phyloP scores from a whole-genome alignment of 768 basidiomycete species.

The Tylopilus vinaceipallidus region DNA sequence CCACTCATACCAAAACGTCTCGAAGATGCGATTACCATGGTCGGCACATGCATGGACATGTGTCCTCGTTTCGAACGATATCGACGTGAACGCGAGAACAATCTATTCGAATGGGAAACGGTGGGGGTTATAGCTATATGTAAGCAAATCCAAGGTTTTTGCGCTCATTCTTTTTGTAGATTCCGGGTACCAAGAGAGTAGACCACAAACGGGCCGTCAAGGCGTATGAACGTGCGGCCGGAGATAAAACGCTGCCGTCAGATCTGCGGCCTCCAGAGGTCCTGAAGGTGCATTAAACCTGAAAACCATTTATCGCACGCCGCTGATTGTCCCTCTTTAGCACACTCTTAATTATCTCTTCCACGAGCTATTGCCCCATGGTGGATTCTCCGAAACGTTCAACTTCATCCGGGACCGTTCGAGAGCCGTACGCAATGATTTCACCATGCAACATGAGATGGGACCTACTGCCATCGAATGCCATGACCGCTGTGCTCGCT shows the following conservation, averaged over 20 bases:
- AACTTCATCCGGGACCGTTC: conserved; percentile 92
- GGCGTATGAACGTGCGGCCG: conserved; percentile 91
- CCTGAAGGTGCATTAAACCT: conserved; percentile 55
- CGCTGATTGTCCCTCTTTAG: conserved; percentile 36
- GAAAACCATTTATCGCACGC: neutral
- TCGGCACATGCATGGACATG: conserved; percentile 92
- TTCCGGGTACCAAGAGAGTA: conserved; percentile 80
- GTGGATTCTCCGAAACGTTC: conserved; percentile 68
- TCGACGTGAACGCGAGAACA: conserved; percentile 84
- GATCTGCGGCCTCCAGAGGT: conserved; percentile 87
- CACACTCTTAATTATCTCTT: conserved; percentile 92
- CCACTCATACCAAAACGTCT: conserved; percentile 75
- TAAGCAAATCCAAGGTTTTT: conserved; percentile 7
- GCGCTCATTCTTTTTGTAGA: conserved; percentile 48
- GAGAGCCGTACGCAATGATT: conserved; percentile 87
- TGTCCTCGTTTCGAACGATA: conserved; percentile 94
- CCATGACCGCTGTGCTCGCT: conserved; percentile 91
- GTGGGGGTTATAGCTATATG: conserved; percentile 42
- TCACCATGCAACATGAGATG: conserved; percentile 87
- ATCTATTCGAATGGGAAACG: conserved; percentile 82
- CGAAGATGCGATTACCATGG: conserved; percentile 89
- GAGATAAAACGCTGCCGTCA: conserved; percentile 87
- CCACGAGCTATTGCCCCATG: conserved; percentile 67
- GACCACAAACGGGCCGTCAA: conserved; percentile 89
- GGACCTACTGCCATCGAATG: conserved; percentile 80